Evolutionary conservation across 73 alveolate species (phyloP), one percentile per base, ranked within the genome.

Genomic region (Paramecium tetraurelia): DNA sequence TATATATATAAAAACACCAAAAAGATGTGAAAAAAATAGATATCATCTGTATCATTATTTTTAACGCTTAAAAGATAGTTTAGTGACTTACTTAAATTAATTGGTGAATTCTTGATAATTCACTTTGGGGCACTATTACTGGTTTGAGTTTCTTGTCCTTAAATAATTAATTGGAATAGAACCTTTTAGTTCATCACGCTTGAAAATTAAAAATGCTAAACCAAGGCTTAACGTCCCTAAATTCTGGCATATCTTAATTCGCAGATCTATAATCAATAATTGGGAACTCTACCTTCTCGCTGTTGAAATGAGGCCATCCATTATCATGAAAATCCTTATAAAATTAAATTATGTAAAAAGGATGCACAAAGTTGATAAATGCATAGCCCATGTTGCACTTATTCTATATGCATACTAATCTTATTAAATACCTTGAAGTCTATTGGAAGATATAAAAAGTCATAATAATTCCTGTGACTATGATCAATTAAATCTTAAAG

Each of bases 361-460:
- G 92, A 76, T 97, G 98, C 22, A 95, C 97, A 92, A 97, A 94
- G 92, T 98, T 98, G 87, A 98, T 98, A 94, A 98, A 98, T 14
- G 99, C 99, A 93, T 97, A 98, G 5, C 99, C 99, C 85, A 96
- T 94, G 94, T 98, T 98, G 93, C 99, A 98, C 40, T 94, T 95
- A 92, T 97, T 98, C 95, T 94, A 58, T 22, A 3, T 63, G 5
- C 1, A 53, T 40, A 53, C 29, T 27, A 18, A 53, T 18, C 11
- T 53, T 53, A 7, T 8, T 58, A 5, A 29, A 18, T 70, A 92
- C 95, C 92, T 93, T 95, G 92, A 98, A 95, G 40, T 95, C 97
- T 36, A 95, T 95, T 36, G 97, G 96, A 69, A 95, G 86, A 86
- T 95, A 95, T 59, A 95, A 86, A 76, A 95, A 95, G 70, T 95